Base-by-base conservation (phyloP, 495 filamentous ascomycete genomes). In the Daldinia caldariorum region DNA sequence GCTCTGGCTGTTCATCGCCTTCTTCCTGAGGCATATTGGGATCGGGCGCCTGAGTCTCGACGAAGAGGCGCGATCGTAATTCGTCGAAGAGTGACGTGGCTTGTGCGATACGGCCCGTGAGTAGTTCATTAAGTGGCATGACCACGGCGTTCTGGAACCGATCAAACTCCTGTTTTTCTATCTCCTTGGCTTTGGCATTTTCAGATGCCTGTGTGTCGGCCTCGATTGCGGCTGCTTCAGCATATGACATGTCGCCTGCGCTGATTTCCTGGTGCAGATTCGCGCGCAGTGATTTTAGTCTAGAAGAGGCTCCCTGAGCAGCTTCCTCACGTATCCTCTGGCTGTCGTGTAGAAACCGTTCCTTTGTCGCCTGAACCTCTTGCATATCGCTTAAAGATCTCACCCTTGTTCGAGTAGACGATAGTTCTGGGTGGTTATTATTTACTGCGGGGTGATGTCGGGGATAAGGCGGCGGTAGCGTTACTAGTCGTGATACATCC, bases 371-470 rank as follows among this genome's bases (percentile, higher is more conserved):
- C 57, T 91, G 88, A 39, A 93, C 82, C 69, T 94, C 91, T 5
- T 84, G 83, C 59, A 94, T 79, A 70, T 97, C 92, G 65, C 88
- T 90, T 18, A 97, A 83, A 0, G 85, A 83, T 13, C 96, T 89
- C 16, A 97, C 91, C 0, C 89, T 81, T 7, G 84, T 89, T 37
- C 95, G 87, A 26, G 93, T 92, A 0, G 89, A 83, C 0, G 93
- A 85, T 8, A 99, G 85, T 60, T 95, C 90, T 0, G 95, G 95
- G 76, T 99, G 95, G 73, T 88, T 93, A 74, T 99, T 99, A 76
- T 96, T 97, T 54, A 97, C 91, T 5, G 95, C 95, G 12, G 95
- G 95, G 73, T 97, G 90, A 76, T 97, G 93, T 14, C 93, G 87
- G 2, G 95, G 95, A 76, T 94, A 98, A 1, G 95, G 92, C 5